Evolutionary conservation across 176 grass and related monocot species (phyloP).

Genomic region (Oryza glaberrima): DNA sequence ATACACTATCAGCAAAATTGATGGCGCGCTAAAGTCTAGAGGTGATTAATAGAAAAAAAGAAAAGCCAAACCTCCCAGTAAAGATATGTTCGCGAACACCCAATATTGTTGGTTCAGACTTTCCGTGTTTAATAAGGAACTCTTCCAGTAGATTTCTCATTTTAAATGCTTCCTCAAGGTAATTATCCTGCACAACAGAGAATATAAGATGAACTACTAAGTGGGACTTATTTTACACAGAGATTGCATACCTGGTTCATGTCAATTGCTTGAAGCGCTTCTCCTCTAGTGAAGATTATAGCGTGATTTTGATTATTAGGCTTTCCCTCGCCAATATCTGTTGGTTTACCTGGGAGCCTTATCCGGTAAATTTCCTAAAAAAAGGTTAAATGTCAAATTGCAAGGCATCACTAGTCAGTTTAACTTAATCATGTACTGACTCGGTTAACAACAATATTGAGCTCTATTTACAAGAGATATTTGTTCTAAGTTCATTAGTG

Average conservation of each 20-base stretch:
- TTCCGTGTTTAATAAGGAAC: conserved; percentile 50
- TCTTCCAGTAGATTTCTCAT: conserved; percentile 79
- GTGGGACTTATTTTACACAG: conserved; percentile 1
- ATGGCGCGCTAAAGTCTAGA: conserved; percentile 28
- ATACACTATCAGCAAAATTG: not conserved
- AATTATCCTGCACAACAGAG: conserved; percentile 64
- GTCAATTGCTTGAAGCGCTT: conserved; percentile 84
- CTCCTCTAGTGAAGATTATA: conserved; percentile 82
- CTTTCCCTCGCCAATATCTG: conserved; percentile 75
- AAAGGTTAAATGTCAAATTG: conserved; percentile 23
- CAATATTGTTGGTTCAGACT: conserved; percentile 67
- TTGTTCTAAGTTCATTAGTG: conserved; percentile 1
- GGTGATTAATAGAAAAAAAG: conserved; percentile 14
- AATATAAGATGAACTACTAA: conserved; percentile 33
- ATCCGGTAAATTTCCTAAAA: conserved; percentile 81
- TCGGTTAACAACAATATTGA: conserved; percentile 15
- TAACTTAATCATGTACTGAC: not conserved
- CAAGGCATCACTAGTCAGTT: conserved; percentile 26
- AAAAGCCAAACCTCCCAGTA: conserved; percentile 70
- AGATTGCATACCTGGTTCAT: conserved; percentile 70
- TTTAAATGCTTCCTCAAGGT: conserved; percentile 90
- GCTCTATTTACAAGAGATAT: not conserved
- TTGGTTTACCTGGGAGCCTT: conserved; percentile 76
- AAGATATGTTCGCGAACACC: conserved; percentile 84
- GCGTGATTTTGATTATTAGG: conserved; percentile 90